Evolutionary conservation across 306 rosid genomes (phyloP).

Genomic region (Lathyrus sativus): DNA sequence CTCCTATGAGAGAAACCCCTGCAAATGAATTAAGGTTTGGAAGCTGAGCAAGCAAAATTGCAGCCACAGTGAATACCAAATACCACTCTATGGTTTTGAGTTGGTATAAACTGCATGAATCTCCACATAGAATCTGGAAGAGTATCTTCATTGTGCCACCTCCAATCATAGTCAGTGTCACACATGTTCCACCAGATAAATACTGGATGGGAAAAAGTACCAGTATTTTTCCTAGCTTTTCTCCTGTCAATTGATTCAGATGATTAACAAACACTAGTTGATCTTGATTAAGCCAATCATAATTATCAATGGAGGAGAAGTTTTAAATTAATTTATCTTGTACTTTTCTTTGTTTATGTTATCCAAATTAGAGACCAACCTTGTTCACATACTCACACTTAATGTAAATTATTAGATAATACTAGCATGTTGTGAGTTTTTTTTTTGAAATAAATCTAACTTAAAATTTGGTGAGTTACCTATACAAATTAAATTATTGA

Average conservation of each 20-base stretch:
- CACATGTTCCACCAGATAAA: constrained; percentile 80
- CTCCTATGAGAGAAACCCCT: constrained; percentile 69
- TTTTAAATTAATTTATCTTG: constrained; percentile 3
- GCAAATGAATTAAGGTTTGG: constrained; percentile 79
- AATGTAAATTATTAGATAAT: too few species aligned
- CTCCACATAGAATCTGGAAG: constrained; percentile 50
- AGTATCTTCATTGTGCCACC: constrained; percentile 74
- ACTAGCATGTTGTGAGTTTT: too few species aligned
- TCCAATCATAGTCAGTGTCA: constrained; percentile 70
- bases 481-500: too few species aligned
- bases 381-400: too few species aligned
- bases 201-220: constrained; percentile 70
- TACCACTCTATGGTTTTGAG: constrained; percentile 63
- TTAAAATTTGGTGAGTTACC: too few species aligned
- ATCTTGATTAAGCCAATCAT: not conserved
- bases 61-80: constrained; percentile 57
- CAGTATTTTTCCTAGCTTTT: constrained; percentile 61
- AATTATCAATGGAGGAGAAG: not conserved
- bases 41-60: constrained; percentile 70
- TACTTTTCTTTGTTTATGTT: constrained; percentile 7
- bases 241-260: constrained; percentile 47
- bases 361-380: not conserved
- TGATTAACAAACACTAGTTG: constrained; percentile 4
- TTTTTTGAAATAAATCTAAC: too few species aligned
- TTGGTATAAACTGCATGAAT: constrained; percentile 32